Percentiles rank a stretch among this genome's conserved stretches.
These are phyloP conservation scores for Waltiozyma sp. DNA, from an alignment of 1,139 yeast species.

Conservation along the genomic window DNA sequence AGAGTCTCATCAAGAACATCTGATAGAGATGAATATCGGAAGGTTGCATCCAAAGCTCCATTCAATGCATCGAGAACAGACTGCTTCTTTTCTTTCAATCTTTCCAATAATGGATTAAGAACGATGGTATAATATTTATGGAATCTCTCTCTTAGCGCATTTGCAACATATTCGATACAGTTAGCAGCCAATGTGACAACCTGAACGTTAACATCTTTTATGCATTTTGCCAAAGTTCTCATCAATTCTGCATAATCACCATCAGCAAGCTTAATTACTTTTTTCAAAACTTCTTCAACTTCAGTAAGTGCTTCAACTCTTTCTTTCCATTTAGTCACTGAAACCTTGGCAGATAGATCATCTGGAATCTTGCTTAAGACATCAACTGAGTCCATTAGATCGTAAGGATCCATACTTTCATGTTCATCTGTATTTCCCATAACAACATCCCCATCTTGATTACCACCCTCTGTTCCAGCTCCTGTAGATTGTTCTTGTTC, in stretches of 20 bases:
- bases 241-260: slow-evolving; percentile 62
- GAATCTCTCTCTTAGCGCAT: slow-evolving; percentile 52
- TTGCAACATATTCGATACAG: slow-evolving; percentile 50
- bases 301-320: slow-evolving; percentile 80
- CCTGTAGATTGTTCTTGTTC: slow-evolving; percentile 18
- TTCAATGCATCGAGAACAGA: slow-evolving; percentile 63
- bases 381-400: slow-evolving; percentile 44
- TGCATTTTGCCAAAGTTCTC: slow-evolving; percentile 53
- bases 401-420: slow-evolving; percentile 37
- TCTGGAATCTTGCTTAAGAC: slow-evolving; percentile 57
- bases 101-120: slow-evolving; percentile 57
- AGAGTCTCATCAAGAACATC: slow-evolving; percentile 56
- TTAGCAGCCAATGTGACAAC: slow-evolving; percentile 78
- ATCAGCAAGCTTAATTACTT: slow-evolving; percentile 36
- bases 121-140: slow-evolving; percentile 43
- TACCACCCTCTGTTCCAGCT: slow-evolving; percentile 14
- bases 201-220: slow-evolving; percentile 81
- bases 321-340: slow-evolving; percentile 80
- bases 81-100: slow-evolving; percentile 82
- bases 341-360: slow-evolving; percentile 43
- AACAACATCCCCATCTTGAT: slow-evolving; percentile 29
- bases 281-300: slow-evolving; percentile 36
- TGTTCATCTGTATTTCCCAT: slow-evolving; percentile 30
- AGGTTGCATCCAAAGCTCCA: slow-evolving; percentile 56
- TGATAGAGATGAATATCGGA: slow-evolving; percentile 35